These are phyloP conservation scores for Phyllostachys edulis DNA, from an alignment of 176 grass and related monocot species.

Conservation along the genomic window DNA sequence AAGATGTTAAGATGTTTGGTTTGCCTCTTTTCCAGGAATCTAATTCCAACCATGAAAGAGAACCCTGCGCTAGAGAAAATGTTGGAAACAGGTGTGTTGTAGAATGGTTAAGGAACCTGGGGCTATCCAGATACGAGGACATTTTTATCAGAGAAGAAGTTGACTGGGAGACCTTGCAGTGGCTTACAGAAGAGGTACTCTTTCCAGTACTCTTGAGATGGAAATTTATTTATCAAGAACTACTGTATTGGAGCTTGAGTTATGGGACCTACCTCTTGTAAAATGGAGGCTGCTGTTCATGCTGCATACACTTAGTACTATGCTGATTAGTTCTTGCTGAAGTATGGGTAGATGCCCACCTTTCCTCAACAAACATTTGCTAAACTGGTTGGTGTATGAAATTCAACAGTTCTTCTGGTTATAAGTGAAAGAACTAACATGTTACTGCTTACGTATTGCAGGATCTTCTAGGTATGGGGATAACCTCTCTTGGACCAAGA, in stretches of 20 bases:
- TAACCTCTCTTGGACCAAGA: slow-evolving; percentile 82
- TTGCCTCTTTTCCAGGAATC: slow-evolving; percentile 47
- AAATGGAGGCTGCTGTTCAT: neutral
- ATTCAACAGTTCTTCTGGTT: neutral
- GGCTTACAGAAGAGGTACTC: slow-evolving; percentile 89
- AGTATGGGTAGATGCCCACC: neutral
- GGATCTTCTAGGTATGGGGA: slow-evolving; percentile 85
- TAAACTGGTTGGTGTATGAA: neutral
- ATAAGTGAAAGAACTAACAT: neutral
- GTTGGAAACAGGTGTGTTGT: slow-evolving; percentile 43
- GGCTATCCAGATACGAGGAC: slow-evolving; percentile 76
- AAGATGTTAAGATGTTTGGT: slow-evolving; percentile 8
- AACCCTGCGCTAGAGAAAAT: slow-evolving; percentile 42
- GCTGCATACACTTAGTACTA: neutral
- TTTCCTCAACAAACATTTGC: neutral
- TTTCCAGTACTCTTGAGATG: neutral
- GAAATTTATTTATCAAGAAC: neutral
- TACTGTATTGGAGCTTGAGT: neutral
- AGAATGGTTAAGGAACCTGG: slow-evolving; percentile 70
- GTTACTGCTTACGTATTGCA: slow-evolving; percentile 31
- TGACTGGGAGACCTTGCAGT: slow-evolving; percentile 85
- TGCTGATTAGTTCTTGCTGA: neutral
- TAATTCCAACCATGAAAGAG: slow-evolving; percentile 36
- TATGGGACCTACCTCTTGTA: slow-evolving; percentile 1
- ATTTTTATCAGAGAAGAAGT: slow-evolving; percentile 86